These are phyloP conservation scores for Azolla pinnata DNA, from an alignment of 75 land plant species.

Conservation along the genomic window DNA sequence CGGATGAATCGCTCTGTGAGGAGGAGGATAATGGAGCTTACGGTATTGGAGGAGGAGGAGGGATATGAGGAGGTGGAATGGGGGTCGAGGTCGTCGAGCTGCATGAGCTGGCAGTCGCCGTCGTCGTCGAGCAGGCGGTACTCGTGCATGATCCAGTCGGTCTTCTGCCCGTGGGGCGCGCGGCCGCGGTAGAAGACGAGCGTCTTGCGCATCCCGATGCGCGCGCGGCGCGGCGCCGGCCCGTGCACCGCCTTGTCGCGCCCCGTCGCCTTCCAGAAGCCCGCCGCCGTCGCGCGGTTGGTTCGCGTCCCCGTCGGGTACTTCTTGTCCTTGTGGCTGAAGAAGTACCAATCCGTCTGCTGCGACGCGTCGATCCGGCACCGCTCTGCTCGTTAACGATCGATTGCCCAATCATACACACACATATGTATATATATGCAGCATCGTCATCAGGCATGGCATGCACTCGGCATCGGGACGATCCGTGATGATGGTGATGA, in stretches of 20 bases:
- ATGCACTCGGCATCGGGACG: too few relatives aligned
- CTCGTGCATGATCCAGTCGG: conserved; percentile 82
- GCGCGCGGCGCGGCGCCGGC: conserved; percentile 12
- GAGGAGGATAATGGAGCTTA: neutral
- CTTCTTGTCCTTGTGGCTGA: conserved; percentile 64
- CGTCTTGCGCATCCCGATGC: conserved; percentile 62
- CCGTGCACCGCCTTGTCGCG: conserved; percentile 53
- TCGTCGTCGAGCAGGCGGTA: conserved; percentile 39
- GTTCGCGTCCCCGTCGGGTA: conserved; percentile 47
- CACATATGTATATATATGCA: neutral
- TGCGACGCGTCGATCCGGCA: conserved; percentile 53
- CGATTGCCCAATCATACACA: neutral
- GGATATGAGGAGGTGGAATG: too few relatives aligned
- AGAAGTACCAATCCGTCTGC: conserved; percentile 75
- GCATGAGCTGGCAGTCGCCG: too few relatives aligned
- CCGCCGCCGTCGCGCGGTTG: conserved; percentile 39
- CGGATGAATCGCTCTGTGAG: neutral
- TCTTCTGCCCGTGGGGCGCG: conserved; percentile 66
- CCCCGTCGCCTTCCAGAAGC: conserved; percentile 78
- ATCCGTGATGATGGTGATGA: too few relatives aligned
- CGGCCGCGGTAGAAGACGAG: conserved; percentile 66
- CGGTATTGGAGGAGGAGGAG: conserved; percentile 24
- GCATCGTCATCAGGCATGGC: neutral
- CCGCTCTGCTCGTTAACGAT: conserved; percentile 42
- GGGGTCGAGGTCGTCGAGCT: too few relatives aligned